Conservation (phyloP, 2,329 filamentous ascomycete genomes). For the Diplodia sapinea region DNA sequence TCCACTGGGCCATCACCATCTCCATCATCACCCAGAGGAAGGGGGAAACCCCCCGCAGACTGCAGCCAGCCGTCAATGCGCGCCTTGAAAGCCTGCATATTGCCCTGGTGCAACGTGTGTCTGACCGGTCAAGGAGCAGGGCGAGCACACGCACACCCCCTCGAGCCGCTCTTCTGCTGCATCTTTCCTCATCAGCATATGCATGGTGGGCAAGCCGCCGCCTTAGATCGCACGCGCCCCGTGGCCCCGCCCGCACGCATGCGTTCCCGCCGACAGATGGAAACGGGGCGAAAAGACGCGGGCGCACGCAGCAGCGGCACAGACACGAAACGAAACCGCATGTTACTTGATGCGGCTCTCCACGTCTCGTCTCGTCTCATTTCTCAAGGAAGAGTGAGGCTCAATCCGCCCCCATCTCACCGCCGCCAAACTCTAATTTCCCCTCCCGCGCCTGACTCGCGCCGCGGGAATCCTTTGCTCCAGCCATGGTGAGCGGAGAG, state of each 20-base stretch:
- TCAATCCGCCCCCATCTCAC: not conserved
- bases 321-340: slow-evolving; percentile 1
- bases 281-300: not conserved
- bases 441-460: not conserved
- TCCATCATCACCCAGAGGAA: not conserved
- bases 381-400: not conserved
- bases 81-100: not conserved
- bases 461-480: not conserved
- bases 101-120: not conserved
- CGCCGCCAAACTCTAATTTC: not conserved
- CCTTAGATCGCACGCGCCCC: not conserved
- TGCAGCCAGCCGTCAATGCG: not conserved
- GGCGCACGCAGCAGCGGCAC: not conserved
- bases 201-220: not conserved
- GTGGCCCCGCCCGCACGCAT: not conserved
- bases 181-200: not conserved
- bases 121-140: slow-evolving; percentile 1
- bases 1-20: not conserved
- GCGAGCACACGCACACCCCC: not conserved
- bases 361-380: not conserved
- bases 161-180: slow-evolving; percentile 1
- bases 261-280: not conserved
- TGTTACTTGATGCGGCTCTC: not conserved
- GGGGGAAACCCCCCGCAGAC: not conserved
- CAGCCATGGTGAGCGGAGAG: not conserved